These are phyloP conservation scores for Antarctomyces pellizariae DNA, from an alignment of 495 filamentous ascomycete species.

Conservation along the genomic window DNA sequence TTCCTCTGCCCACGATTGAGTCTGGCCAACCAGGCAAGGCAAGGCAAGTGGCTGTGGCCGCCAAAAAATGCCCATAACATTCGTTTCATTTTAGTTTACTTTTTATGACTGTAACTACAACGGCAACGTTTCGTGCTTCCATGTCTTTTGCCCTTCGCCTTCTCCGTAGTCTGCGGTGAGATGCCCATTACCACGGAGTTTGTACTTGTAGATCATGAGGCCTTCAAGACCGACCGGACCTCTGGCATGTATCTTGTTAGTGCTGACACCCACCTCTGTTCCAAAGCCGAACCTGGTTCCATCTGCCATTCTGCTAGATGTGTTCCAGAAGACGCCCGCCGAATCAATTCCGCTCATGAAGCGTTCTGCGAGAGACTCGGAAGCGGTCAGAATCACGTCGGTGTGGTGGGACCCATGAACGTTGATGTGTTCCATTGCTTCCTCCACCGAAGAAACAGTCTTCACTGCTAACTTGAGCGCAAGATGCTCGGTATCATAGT, in stretches of 20 bases:
- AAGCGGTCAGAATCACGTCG: constrained; percentile 64
- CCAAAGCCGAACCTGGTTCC: constrained; percentile 95
- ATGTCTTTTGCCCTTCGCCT: constrained; percentile 38
- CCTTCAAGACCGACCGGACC: constrained; percentile 90
- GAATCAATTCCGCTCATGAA: constrained; percentile 79
- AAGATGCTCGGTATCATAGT: constrained; percentile 81
- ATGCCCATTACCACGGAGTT: constrained; percentile 62
- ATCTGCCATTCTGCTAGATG: constrained; percentile 81
- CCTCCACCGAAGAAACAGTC: constrained; percentile 38
- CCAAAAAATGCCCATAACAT: too few species aligned
- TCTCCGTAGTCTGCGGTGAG: constrained; percentile 48
- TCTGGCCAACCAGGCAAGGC: too few species aligned
- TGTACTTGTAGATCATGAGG: constrained; percentile 91
- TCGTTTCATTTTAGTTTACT: too few species aligned
- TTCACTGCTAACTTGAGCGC: constrained; percentile 69
- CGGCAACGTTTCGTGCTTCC: constrained; percentile 32
- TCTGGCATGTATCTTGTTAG: constrained; percentile 90
- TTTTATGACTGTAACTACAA: constrained; percentile 4
- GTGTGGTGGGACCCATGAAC: constrained; percentile 83
- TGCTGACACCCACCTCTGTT: constrained; percentile 93
- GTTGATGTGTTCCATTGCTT: constrained; percentile 78
- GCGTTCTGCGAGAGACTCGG: constrained; percentile 34
- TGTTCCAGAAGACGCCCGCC: constrained; percentile 91
- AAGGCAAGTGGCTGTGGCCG: too few species aligned
- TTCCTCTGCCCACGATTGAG: too few species aligned